Conservation (phyloP, 257 asterid species). For the Solanum clarkiae region DNA sequence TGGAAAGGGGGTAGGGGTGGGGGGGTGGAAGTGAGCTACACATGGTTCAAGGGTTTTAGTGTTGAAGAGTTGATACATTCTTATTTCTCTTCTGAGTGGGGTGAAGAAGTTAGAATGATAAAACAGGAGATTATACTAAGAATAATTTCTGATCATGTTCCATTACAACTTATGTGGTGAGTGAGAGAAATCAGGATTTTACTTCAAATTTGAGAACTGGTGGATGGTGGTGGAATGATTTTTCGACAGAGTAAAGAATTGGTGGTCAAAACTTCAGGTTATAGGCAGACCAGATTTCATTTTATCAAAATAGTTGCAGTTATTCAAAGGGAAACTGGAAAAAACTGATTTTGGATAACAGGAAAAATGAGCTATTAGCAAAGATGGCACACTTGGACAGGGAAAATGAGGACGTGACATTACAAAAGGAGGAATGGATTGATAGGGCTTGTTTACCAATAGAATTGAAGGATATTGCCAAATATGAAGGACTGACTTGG, state of each 20-base stretch:
- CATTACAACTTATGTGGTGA: neutral
- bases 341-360: neutral
- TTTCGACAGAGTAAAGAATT: neutral
- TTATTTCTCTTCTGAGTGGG: neutral
- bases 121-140: neutral
- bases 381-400: neutral
- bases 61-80: neutral
- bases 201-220: neutral
- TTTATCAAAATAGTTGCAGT: neutral
- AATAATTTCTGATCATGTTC: neutral
- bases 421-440: neutral
- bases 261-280: neutral
- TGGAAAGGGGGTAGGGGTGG: neutral
- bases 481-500: neutral
- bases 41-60: neutral
- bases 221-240: neutral
- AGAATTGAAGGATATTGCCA: neutral
- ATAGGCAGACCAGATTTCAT: neutral
- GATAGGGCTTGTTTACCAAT: neutral
- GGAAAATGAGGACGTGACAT: neutral
- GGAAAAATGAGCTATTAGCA: neutral
- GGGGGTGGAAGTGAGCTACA: neutral
- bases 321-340: neutral
- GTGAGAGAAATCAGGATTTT: neutral
- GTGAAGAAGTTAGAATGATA: neutral